Evolutionary conservation across 257 asterid species (phyloP), one percentile per base, ranked within the genome.

Genomic region (Salvia rosmarinus): DNA sequence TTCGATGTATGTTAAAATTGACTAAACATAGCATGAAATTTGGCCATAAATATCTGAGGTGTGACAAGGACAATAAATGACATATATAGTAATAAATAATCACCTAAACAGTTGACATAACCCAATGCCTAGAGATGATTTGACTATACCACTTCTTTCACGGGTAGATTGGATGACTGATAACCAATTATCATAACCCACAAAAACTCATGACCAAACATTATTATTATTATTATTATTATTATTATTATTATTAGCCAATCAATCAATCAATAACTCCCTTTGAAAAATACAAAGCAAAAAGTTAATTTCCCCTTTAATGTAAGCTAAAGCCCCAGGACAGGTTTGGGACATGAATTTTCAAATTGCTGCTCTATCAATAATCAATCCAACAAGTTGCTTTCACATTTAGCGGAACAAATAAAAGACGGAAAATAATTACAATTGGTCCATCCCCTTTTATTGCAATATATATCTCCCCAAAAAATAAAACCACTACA

Each of bases 361-460:
- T 55, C 77, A 77, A 77, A 63, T 71, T 75, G 83, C 58, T 71
- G 39, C 75, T 55, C 5, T 57, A 56, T 66, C 42, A 34, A 34
- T 4, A 4, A 34, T 75, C 70, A 40, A 44, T 60, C 16, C 73
- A 67, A 43, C 25, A 6, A 51, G 84, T 77, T 82, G 89, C 87
- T 77, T 74, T 85, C 93, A 76, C 83, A 82, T 73, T n/a, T n/a
- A 77, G 83, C 86, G 80, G 46, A 82, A 59, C 55, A 4, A 59
- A 46, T 17, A 12, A 76, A 77, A 77, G 82, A 79, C 65, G 34
- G 82, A 77, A 43, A 65, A 20, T 61, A 39, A 39, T 32, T 32
- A 56, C 50, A 17, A 43, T 50, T 84, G 82, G 86, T 20, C 72
- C 82, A 56, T 60, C 13, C 39, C 10, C 64, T 65, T 77, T 69